Evolutionary conservation across 768 basidiomycete genomes (phyloP).

Genomic region (Porpolomopsis calyptriformis): DNA sequence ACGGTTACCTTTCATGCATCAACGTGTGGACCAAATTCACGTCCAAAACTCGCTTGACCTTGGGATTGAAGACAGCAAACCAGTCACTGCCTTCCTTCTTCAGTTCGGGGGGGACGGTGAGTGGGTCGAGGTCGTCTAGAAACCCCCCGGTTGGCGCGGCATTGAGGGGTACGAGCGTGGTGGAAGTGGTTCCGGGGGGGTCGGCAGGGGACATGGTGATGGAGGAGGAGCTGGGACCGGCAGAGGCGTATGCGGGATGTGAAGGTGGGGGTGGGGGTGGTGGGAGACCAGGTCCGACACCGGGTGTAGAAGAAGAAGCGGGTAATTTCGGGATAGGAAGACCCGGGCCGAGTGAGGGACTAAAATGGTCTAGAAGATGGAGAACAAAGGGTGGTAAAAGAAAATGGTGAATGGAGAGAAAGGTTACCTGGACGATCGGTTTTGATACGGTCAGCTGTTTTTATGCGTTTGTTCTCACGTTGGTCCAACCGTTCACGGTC

Average conservation of each 20-base stretch:
- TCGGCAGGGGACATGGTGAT: conserved; percentile 11
- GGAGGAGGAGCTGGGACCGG: conserved; percentile 16
- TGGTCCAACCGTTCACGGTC: conserved; percentile 37
- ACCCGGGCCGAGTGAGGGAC: conserved; percentile 22
- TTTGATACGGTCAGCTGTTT: conserved; percentile 29
- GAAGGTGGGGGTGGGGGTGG: conserved; percentile 16
- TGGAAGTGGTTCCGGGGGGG: conserved; percentile 6
- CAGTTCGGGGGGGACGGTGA: conserved; percentile 37
- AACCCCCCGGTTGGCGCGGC: conserved; percentile 22
- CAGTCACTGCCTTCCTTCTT: conserved; percentile 71
- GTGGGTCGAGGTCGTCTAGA: conserved; percentile 39
- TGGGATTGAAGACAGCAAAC: conserved; percentile 78
- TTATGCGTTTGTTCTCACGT: conserved; percentile 53
- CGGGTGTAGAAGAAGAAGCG: conserved; percentile 16
- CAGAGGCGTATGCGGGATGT: conserved; percentile 4
- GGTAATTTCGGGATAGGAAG: conserved; percentile 13
- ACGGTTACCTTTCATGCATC: conserved; percentile 70
- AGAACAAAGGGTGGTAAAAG: background rate
- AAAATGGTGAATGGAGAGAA: conserved; percentile 2
- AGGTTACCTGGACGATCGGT: conserved; percentile 25
- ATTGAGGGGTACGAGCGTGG: conserved; percentile 11
- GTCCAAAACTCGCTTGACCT: conserved; percentile 59
- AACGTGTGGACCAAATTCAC: conserved; percentile 71
- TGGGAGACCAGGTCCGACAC: conserved; percentile 22
- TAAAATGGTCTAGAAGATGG: conserved; percentile 25